Evolutionary conservation across 2,329 filamentous ascomycete species (phyloP).

Genomic region (Emmonsia crescens): DNA sequence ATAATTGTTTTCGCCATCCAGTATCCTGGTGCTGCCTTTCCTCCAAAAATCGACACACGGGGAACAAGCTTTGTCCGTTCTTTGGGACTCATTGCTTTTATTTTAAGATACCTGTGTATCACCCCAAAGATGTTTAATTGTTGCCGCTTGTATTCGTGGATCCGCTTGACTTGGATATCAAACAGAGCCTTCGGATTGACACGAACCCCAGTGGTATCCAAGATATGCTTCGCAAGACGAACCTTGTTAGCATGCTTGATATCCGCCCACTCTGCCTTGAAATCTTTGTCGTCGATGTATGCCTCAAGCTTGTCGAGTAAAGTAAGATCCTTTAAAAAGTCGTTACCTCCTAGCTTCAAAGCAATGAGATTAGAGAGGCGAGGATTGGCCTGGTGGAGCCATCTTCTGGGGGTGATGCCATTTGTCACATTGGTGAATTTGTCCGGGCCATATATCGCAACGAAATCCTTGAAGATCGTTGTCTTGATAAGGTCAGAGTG

Average conservation of each 20-base stretch:
- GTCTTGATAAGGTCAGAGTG: slow-evolving; percentile 97
- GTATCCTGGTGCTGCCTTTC: slow-evolving; percentile 94
- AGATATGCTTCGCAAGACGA: slow-evolving; percentile 82
- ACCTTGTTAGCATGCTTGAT: slow-evolving; percentile 98
- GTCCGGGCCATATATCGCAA: slow-evolving; percentile 85
- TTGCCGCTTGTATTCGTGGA: slow-evolving; percentile 98
- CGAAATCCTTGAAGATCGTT: slow-evolving; percentile 99
- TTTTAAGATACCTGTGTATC: slow-evolving; percentile 81
- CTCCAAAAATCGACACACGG: slow-evolving; percentile 91
- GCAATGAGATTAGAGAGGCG: slow-evolving; percentile 84
- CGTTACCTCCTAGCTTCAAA: slow-evolving; percentile 70
- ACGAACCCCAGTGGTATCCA: slow-evolving; percentile 62
- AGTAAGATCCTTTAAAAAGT: slow-evolving; percentile 84
- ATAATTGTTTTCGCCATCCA: slow-evolving; percentile 99
- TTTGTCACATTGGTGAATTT: slow-evolving; percentile 99
- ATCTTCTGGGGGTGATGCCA: slow-evolving; percentile 88
- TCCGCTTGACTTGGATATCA: slow-evolving; percentile 96
- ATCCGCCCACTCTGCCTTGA: slow-evolving; percentile 88
- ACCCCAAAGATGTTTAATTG: slow-evolving; percentile 98
- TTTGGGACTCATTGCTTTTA: slow-evolving; percentile 75
- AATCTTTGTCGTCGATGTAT: slow-evolving; percentile 74
- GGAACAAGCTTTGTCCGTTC: slow-evolving; percentile 78
- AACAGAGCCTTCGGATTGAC: slow-evolving; percentile 86
- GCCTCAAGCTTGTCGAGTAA: slow-evolving; percentile 74
- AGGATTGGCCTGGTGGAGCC: slow-evolving; percentile 96